These are phyloP conservation scores for Botrytis fabae DNA, from an alignment of 2,329 filamentous ascomycete species.

Conservation along the genomic window DNA sequence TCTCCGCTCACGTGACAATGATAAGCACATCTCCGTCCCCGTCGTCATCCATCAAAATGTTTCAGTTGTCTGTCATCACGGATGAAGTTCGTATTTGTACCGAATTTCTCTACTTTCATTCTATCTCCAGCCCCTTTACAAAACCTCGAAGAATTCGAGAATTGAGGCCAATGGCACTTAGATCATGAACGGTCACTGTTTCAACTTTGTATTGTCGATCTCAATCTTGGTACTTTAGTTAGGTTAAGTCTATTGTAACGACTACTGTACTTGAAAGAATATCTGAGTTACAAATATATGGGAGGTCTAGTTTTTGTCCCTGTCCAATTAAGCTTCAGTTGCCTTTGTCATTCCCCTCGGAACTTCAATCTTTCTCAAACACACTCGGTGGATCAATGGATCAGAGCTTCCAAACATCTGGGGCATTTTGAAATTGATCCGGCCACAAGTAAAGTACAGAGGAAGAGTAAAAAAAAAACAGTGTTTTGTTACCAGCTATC, in stretches of 20 bases:
- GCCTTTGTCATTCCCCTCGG: not conserved
- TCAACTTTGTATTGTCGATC: not conserved
- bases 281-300: slow-evolving; percentile 1
- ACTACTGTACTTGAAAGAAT: not conserved
- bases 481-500: not conserved
- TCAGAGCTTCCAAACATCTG: not conserved
- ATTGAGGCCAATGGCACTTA: not conserved
- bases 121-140: not conserved
- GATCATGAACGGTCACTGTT: not conserved
- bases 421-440: not conserved
- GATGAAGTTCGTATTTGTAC: no score
- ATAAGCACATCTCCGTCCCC: not conserved
- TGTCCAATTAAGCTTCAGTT: not conserved
- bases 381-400: slow-evolving; percentile 2
- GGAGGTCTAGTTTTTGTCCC: not conserved
- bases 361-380: not conserved
- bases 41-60: not conserved
- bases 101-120: not conserved
- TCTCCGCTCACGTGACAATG: not conserved
- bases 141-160: not conserved
- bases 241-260: not conserved
- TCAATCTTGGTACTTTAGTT: not conserved
- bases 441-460: not conserved
- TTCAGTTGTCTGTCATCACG: not conserved
- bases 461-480: not conserved